A percentile compares a stretch with the other conserved stretches of the same genome.
Conservation (phyloP, 139 green algal genomes). For the Choricystis sp. region DNA sequence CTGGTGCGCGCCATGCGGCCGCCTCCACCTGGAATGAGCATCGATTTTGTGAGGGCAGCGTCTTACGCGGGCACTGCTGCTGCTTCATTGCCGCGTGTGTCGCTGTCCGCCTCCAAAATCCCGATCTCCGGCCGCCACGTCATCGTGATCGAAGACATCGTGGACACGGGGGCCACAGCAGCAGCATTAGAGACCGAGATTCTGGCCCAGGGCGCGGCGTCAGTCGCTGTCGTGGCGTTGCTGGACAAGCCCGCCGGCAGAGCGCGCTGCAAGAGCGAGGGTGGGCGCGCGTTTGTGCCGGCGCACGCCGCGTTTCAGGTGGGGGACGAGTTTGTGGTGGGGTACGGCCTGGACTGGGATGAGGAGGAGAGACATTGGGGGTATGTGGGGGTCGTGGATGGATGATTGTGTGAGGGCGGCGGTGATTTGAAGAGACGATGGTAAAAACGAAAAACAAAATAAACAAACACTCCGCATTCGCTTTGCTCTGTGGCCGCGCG, state of each 20-base stretch:
- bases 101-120: constrained; percentile 3
- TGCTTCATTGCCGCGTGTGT: constrained; percentile 13
- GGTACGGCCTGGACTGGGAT: constrained; percentile 83
- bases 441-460: no score
- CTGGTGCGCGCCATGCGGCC: constrained; percentile 31
- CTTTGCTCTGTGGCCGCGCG: no score
- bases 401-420: no score
- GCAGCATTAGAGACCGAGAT: constrained; percentile 15
- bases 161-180: constrained; percentile 63
- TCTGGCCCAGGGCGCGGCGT: constrained; percentile 15
- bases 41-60: constrained; percentile 34
- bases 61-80: constrained; percentile 19
- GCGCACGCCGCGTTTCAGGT: constrained; percentile 49
- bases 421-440: no score
- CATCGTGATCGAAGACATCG: constrained; percentile 76
- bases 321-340: constrained; percentile 77
- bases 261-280: not conserved
- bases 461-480: no score
- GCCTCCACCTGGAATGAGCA: constrained; percentile 17
- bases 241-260: constrained; percentile 59
- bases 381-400: constrained; percentile 62
- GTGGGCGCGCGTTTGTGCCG: constrained; percentile 11
- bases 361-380: constrained; percentile 56
- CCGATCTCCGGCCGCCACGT: constrained; percentile 24
- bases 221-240: constrained; percentile 31